Evolutionary conservation across 192 early-diverging fungal genomes (phyloP).

Genomic region (Mortierella hygrophila): DNA sequence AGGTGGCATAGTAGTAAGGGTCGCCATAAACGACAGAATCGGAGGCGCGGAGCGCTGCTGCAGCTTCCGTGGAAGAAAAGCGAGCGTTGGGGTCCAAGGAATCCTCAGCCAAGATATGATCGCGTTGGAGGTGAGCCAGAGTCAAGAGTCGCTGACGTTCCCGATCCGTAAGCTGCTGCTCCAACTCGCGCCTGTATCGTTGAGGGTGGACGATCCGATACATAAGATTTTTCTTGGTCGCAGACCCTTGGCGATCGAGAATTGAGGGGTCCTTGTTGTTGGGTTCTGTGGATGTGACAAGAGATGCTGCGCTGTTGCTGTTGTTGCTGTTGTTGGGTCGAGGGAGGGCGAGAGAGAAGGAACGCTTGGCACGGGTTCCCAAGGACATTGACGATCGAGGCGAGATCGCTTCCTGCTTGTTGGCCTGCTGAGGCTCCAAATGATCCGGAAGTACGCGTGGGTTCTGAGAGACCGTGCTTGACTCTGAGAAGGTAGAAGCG

Average conservation of each 20-base stretch:
- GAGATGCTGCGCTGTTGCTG: not conserved
- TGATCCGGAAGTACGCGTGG: slow-evolving; percentile 3
- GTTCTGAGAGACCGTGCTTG: slow-evolving; percentile 23
- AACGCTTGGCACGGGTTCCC: slow-evolving; percentile 22
- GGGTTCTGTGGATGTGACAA: not conserved
- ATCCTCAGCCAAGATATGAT: slow-evolving; percentile 18
- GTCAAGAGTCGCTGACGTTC: slow-evolving; percentile 36
- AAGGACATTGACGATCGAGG: slow-evolving; percentile 19
- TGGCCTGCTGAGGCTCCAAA: slow-evolving; percentile 10
- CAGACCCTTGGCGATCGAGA: slow-evolving; percentile 17
- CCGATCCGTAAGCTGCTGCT: slow-evolving; percentile 24
- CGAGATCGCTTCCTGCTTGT: not conserved
- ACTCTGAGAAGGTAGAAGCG: slow-evolving; percentile 28
- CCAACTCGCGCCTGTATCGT: slow-evolving; percentile 48
- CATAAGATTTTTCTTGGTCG: slow-evolving; percentile 23
- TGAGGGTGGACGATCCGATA: slow-evolving; percentile 54
- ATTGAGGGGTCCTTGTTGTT: not conserved
- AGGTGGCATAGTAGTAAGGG: slow-evolving; percentile 43
- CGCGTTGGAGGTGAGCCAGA: slow-evolving; percentile 26
- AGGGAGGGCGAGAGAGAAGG: slow-evolving; percentile 22
- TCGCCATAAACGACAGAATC: slow-evolving; percentile 14
- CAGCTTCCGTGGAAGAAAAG: not conserved
- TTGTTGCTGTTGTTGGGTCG: not conserved
- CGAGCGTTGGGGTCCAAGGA: not conserved
- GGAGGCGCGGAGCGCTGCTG: not conserved